phyloP scores from a whole-genome alignment of 2,329 filamentous ascomycete species.

The Fusarium sublunatum region DNA sequence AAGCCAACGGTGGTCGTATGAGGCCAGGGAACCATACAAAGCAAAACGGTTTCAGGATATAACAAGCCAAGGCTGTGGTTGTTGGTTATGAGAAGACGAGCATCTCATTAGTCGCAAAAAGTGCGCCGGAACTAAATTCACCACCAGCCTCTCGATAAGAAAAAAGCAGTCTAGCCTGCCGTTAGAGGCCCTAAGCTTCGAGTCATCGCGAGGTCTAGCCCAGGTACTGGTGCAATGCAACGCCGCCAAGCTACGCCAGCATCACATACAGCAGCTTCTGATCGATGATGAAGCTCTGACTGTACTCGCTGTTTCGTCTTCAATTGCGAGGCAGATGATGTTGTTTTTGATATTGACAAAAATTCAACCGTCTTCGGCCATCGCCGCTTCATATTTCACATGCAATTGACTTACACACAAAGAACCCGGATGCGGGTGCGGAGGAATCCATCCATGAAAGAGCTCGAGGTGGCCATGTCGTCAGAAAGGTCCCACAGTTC shows the following conservation, averaged over 20 bases:
- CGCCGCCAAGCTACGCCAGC: slow-evolving; percentile 33
- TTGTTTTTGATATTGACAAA: neutral
- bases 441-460: slow-evolving; percentile 7
- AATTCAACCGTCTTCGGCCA: slow-evolving; percentile 8
- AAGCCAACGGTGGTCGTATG: slow-evolving; percentile 22
- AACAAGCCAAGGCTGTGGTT: slow-evolving; percentile 3
- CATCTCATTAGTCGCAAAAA: neutral
- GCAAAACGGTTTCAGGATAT: neutral
- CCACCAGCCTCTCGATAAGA: slow-evolving; percentile 14
- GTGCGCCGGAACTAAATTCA: slow-evolving; percentile 8
- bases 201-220: slow-evolving; percentile 23
- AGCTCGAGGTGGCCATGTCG: slow-evolving; percentile 31
- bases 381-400: neutral
- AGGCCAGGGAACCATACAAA: slow-evolving; percentile 6
- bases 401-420: neutral
- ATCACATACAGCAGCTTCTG: slow-evolving; percentile 33
- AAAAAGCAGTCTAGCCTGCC: slow-evolving; percentile 2
- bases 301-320: slow-evolving; percentile 8
- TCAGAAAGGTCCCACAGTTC: slow-evolving; percentile 34
- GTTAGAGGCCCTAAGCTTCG: slow-evolving; percentile 12
- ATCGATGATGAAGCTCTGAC: slow-evolving; percentile 15
- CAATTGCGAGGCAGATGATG: neutral
- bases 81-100: neutral
- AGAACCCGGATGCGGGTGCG: slow-evolving; percentile 33
- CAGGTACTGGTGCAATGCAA: slow-evolving; percentile 38